Evolutionary conservation across 192 early-diverging fungal genomes (phyloP), one percentile per base, ranked within the genome.

Genomic region (Geranomyces variabilis): DNA sequence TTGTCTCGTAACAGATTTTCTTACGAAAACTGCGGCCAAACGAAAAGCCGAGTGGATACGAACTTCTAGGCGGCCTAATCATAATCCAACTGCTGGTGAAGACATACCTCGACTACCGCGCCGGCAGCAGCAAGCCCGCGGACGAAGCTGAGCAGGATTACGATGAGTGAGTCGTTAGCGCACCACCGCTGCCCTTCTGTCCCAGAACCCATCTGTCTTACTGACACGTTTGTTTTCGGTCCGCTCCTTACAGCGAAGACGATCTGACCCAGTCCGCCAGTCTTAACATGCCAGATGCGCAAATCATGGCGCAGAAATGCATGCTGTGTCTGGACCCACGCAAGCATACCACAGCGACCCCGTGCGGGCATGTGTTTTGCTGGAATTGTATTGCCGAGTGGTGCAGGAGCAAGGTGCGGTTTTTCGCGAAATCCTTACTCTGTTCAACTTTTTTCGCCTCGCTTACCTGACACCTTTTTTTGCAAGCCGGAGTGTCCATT

Each of bases 301-400:
- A 60, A 30, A 12, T 41, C 56, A 1, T 66, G 66, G 29, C 79
- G 69, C 59, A 89, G 28, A 92, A 92, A 74, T 98, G 96, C 73
- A 94, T 90, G 0, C 84, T 98, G 44, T 98, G 96, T 64, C 79
- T 96, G 45, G 89, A 90, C 51, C 82, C 75, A 31, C 88, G 93
- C 14, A 91, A 77, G 31, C 80, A 84, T 58, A 87, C 94, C 14
- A 93, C 94, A 0, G 83, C 92, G 0, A 96, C 95, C 0, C 90
- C 92, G 2, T 98, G 96, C 77, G 96, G 96, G 0, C 96, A 98
- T 77, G 69, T 98, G 66, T 97, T 97, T 71, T 98, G 96, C 76
- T 98, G 95, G 95, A 89, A 74, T 22, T 98, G 96, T 69, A 91
- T 94, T 30, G 86, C 91, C 22, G 94, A 96, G 75, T 97, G 96